Conservation (phyloP, 2,329 filamentous ascomycete genomes). For the Fusarium nodosum region DNA sequence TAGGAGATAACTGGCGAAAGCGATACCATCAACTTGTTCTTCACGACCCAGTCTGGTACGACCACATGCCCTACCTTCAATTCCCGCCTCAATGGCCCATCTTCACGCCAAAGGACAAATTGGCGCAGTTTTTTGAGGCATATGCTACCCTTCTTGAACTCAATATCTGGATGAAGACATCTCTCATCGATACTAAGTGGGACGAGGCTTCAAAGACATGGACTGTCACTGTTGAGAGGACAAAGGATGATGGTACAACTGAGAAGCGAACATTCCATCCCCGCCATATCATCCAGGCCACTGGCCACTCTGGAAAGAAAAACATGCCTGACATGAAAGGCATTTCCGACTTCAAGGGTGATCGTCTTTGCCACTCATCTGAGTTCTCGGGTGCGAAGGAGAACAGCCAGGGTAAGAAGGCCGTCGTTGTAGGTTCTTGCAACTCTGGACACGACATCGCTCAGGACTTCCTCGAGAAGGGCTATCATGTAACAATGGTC, state of each 20-base stretch:
- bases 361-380: slow-evolving; percentile 72
- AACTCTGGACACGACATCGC: slow-evolving; percentile 79
- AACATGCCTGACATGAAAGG: slow-evolving; percentile 71
- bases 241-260: slow-evolving; percentile 61
- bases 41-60: slow-evolving; percentile 75
- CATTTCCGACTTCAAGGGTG: slow-evolving; percentile 69
- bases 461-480: slow-evolving; percentile 75
- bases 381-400: slow-evolving; percentile 68
- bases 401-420: slow-evolving; percentile 67
- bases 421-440: slow-evolving; percentile 75
- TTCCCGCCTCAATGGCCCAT: slow-evolving; percentile 77
- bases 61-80: slow-evolving; percentile 72
- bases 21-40: slow-evolving; percentile 75
- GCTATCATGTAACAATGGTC: slow-evolving; percentile 76
- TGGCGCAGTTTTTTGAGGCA: slow-evolving; percentile 76
- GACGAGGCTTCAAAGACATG: slow-evolving; percentile 65
- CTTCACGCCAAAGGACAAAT: slow-evolving; percentile 79
- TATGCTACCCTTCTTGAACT: slow-evolving; percentile 76
- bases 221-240: slow-evolving; percentile 68
- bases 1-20: slow-evolving; percentile 75
- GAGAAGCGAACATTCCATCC: slow-evolving; percentile 70
- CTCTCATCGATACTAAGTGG: slow-evolving; percentile 63
- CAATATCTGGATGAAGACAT: slow-evolving; percentile 73
- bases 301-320: slow-evolving; percentile 77
- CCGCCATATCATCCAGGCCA: slow-evolving; percentile 75